phyloP scores from a whole-genome alignment of 148 eudicot genomes.

The Nepenthes mirabilis region DNA sequence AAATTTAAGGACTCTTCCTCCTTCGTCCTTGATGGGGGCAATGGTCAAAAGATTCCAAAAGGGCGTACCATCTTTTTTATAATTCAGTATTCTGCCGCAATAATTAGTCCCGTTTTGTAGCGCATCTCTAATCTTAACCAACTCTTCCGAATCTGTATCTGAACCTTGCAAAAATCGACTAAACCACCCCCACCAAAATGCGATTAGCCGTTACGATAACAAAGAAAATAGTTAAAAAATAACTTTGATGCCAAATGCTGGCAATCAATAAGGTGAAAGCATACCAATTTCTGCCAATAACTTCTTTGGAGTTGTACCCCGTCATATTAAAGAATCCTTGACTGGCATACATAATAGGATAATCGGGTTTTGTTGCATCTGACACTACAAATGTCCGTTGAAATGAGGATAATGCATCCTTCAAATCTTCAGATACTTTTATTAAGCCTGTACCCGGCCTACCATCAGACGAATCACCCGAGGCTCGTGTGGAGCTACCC shows the following conservation, averaged over 20 bases:
- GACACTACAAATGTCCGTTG: conserved; percentile 96
- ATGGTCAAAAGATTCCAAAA: conserved; percentile 95
- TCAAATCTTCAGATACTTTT: conserved; percentile 73
- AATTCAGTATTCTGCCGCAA: conserved; percentile 87
- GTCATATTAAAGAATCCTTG: conserved; percentile 97
- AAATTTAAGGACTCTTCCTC: conserved; percentile 67
- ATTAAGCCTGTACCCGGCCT: conserved; percentile 44
- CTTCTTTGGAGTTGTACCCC: conserved; percentile 81
- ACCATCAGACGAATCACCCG: conserved; percentile 83
- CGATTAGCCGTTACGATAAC: too few species aligned
- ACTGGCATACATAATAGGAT: conserved; percentile 87
- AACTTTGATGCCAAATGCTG: too few species aligned
- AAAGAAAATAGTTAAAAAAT: too few species aligned
- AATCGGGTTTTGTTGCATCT: conserved; percentile 78
- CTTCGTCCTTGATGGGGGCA: conserved; percentile 89
- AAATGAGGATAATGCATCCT: conserved; percentile 75
- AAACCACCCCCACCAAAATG: not conserved
- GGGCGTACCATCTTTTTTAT: conserved; percentile 91
- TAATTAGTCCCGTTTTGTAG: conserved; percentile 53
- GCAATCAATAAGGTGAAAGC: too few species aligned
- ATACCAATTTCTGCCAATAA: conserved; percentile 89
- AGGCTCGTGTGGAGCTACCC: conserved; percentile 52
- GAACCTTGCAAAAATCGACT: conserved; percentile 90
- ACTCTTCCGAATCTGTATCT: conserved; percentile 75
- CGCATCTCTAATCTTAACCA: conserved; percentile 75